These are phyloP conservation scores for Trematosphaeria pertusa DNA, from an alignment of 2,329 filamentous ascomycete genomes.

Conservation along the genomic window DNA sequence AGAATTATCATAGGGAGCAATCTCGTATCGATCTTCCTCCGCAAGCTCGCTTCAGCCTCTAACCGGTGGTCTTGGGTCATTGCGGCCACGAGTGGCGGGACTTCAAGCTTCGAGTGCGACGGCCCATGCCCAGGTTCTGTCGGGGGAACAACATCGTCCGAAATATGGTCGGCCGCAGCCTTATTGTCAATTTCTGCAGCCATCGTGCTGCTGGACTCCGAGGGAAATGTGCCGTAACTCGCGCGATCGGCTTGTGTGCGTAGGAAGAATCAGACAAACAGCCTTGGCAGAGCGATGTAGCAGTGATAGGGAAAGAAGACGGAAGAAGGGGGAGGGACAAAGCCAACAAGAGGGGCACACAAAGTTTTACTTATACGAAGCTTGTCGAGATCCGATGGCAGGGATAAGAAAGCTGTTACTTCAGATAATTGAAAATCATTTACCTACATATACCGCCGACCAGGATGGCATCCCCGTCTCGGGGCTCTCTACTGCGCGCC, in stretches of 20 bases:
- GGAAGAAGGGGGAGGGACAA: neutral
- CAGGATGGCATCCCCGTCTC: constrained; percentile 20
- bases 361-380: constrained; percentile 27
- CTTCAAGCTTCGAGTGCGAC: constrained; percentile 31
- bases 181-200: constrained; percentile 27
- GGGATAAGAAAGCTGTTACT: constrained; percentile 10
- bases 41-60: constrained; percentile 64
- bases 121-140: constrained; percentile 23
- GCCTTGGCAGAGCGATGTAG: neutral
- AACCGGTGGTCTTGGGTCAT: constrained; percentile 61
- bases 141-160: constrained; percentile 28
- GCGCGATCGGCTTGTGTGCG: constrained; percentile 10
- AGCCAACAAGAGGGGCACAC: constrained; percentile 5
- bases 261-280: constrained; percentile 7
- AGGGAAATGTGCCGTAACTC: constrained; percentile 21
- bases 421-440: constrained; percentile 15
- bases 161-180: constrained; percentile 26
- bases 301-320: constrained; percentile 6
- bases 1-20: constrained; percentile 73
- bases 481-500: constrained; percentile 9
- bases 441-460: constrained; percentile 21
- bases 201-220: constrained; percentile 17
- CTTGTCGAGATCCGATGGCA: constrained; percentile 9
- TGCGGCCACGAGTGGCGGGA: constrained; percentile 45
- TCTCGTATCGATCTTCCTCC: constrained; percentile 73